A percentile compares a stretch with the other conserved stretches of the same genome.
These are phyloP conservation scores for Hygrocybe punicea DNA, from an alignment of 768 basidiomycete species.

Conservation along the genomic window DNA sequence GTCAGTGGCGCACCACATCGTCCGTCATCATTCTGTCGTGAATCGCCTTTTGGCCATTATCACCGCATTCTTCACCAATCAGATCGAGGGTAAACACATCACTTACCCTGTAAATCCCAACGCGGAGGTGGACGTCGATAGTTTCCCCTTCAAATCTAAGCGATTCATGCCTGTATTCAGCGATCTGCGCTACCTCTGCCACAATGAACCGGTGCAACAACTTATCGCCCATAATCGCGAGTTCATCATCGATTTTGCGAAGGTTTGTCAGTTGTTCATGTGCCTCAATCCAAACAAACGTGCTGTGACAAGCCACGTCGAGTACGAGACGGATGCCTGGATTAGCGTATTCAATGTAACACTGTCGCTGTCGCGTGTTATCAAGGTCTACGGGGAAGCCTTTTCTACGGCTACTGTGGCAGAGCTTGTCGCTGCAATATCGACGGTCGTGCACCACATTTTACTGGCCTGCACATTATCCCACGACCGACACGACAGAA, in stretches of 20 bases:
- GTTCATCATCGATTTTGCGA: slow-evolving; percentile 67
- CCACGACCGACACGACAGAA: slow-evolving; percentile 64
- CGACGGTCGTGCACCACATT: slow-evolving; percentile 66
- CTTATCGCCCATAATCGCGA: slow-evolving; percentile 68
- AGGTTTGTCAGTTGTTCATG: slow-evolving; percentile 86
- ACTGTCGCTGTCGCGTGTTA: slow-evolving; percentile 81
- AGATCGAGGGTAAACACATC: slow-evolving; percentile 72
- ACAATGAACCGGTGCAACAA: slow-evolving; percentile 74
- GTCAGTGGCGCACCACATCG: slow-evolving; percentile 75
- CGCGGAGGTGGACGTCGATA: slow-evolving; percentile 67
- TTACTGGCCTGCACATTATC: slow-evolving; percentile 64
- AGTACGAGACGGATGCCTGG: slow-evolving; percentile 97
- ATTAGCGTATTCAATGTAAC: slow-evolving; percentile 95
- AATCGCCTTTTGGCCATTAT: slow-evolving; percentile 79
- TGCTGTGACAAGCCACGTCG: slow-evolving; percentile 78
- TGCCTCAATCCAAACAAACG: slow-evolving; percentile 89
- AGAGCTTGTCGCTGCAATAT: slow-evolving; percentile 64
- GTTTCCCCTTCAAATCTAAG: slow-evolving; percentile 87
- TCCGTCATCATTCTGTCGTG: slow-evolving; percentile 68
- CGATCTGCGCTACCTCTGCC: slow-evolving; percentile 81
- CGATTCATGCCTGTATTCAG: slow-evolving; percentile 95
- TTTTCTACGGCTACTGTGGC: slow-evolving; percentile 57
- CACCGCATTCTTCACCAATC: slow-evolving; percentile 88
- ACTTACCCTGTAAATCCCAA: slow-evolving; percentile 36
- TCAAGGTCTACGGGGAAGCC: slow-evolving; percentile 85